Conservation (phyloP, 345 rosid species). For the Nephelium lappaceum region DNA sequence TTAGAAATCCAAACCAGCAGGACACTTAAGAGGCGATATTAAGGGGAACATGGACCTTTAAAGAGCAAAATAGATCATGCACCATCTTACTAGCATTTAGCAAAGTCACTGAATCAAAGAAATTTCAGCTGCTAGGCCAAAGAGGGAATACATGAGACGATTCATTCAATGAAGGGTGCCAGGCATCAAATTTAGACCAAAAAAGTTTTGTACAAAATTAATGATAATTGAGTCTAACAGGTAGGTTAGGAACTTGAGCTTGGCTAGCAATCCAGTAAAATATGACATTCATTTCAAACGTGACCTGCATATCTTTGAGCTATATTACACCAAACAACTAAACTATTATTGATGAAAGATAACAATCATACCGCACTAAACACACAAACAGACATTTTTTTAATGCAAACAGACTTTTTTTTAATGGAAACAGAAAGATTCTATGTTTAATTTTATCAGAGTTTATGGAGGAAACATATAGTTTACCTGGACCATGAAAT, state of each 20-base stretch:
- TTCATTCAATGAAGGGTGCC: not conserved
- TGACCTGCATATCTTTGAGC: not conserved
- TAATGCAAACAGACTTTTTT: too few relatives aligned
- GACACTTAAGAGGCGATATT: not conserved
- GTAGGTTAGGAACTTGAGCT: slow-evolving; percentile 1
- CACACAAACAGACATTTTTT: not conserved
- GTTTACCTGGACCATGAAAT: slow-evolving; percentile 97
- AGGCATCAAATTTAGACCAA: not conserved
- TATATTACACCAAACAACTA: not conserved
- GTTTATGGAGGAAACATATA: not conserved
- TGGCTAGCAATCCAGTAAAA: not conserved
- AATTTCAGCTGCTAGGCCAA: not conserved
- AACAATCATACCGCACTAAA: not conserved
- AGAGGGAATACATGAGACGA: slow-evolving; percentile 1
- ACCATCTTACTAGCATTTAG: not conserved
- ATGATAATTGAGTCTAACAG: not conserved
- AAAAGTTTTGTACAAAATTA: not conserved
- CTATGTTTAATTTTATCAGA: not conserved
- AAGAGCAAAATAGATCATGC: not conserved
- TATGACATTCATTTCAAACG: not conserved
- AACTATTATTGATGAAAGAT: not conserved
- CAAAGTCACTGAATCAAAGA: not conserved
- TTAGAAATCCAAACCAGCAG: not conserved
- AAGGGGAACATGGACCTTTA: not conserved
- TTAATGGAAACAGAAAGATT: not conserved